A percentile compares a stretch with the other conserved stretches of the same genome.
Evolutionary conservation across 2,329 filamentous ascomycete genomes (phyloP).

Genomic region (Arthrobotrys iridis): DNA sequence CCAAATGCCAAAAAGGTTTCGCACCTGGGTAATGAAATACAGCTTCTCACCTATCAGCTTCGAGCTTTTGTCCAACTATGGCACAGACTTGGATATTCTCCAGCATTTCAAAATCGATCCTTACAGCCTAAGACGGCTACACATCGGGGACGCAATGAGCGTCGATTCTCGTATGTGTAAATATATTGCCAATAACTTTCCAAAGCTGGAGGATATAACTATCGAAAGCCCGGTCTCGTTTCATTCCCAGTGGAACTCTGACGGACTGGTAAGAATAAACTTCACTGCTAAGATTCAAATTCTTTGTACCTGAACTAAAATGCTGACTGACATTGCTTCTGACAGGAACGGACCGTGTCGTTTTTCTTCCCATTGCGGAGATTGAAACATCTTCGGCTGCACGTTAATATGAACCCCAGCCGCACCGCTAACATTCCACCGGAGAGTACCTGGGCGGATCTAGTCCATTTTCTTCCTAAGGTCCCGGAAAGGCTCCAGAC

Average conservation of each 20-base stretch:
- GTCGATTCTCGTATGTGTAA: constrained; percentile 54
- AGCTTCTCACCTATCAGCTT: constrained; percentile 52
- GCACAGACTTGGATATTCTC: constrained; percentile 48
- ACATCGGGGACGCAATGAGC: constrained; percentile 51
- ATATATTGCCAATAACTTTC: constrained; percentile 51
- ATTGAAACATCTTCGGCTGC: constrained; percentile 53
- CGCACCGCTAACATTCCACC: constrained; percentile 52
- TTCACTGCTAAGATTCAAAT: constrained; percentile 15
- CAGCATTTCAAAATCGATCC: constrained; percentile 53
- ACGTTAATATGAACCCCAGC: constrained; percentile 54
- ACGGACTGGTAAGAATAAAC: constrained; percentile 46
- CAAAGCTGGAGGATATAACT: constrained; percentile 45
- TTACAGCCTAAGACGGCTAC: constrained; percentile 40
- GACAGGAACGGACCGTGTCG: constrained; percentile 52
- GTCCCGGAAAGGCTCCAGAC: constrained; percentile 49
- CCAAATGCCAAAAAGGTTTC: constrained; percentile 53
- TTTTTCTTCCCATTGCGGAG: constrained; percentile 51
- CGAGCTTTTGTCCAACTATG: constrained; percentile 46
- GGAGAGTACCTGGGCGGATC: constrained; percentile 51
- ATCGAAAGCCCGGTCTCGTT: constrained; percentile 54
- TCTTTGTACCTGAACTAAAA: constrained; percentile 9
- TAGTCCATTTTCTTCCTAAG: constrained; percentile 48
- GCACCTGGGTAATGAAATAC: constrained; percentile 52
- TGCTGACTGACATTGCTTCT: constrained; percentile 32
- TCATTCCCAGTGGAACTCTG: constrained; percentile 54